Base-by-base conservation (phyloP, 2,329 filamentous ascomycete genomes). In the Zymoseptoria pseudotritici region DNA sequence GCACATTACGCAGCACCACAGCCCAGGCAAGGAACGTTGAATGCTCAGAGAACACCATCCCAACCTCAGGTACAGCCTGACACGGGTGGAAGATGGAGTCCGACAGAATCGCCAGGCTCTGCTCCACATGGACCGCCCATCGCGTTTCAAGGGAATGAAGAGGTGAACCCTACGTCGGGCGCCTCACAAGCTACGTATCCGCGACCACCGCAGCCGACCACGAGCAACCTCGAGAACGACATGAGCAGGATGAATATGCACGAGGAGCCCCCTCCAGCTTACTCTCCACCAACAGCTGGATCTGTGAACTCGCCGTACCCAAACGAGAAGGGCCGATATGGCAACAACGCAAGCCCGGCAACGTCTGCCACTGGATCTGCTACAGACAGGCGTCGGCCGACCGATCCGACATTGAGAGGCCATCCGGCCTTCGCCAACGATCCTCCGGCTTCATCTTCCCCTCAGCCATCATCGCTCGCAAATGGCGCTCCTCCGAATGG, bases 381-480 rank as follows among this genome's bases (percentile, higher is more conserved):
- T 20, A 65, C 69, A 22, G 63, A 61, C 56, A 65, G 57, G 64
- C 63, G 59, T 13, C 50, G 50, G 64, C 51, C 67, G 68, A 54
- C 70, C 49, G 76, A 78, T 62, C 73, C 77, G 4, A 76, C 74
- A 56, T 58, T 75, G 13, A 72, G 86, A 50, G 85, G 85, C 20
- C 92, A 97, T 75, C 92, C 92, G 46, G 93, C 93, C 0, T 96
- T 96, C 77, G 91, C 92, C 55, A 96, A 96, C 69, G 91, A 96
- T 67, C 82, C 82, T 46, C 83, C 65, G 58, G 42, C 29, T 46
- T 29, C 58, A 54, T 49, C 63, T 4, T 76, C 78, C 55, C 81
- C 80, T 55, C 80, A 78, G 51, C 80, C 71, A 66, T 76, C 65
- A 26, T 75, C 77, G 19, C 75, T 65, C 49, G 63, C 77, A 50